Evolutionary conservation across 306 rosid genomes (phyloP), one percentile per base, ranked within the genome.

Genomic region (Gillenia trifoliata): DNA sequence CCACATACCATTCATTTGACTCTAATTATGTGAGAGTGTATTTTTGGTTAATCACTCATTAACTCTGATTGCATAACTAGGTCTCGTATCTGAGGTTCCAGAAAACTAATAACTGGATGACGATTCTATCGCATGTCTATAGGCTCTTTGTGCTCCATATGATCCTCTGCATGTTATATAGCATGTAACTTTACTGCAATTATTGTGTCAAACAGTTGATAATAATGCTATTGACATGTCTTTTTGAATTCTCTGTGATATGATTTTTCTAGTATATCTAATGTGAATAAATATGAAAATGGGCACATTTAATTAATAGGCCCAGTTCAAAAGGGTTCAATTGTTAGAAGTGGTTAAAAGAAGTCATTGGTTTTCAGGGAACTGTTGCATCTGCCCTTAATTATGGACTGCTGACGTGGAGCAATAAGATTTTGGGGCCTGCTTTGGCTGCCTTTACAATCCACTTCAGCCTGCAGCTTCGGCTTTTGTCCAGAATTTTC

Each of bases 391-490:
- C 98, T 80, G 98, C 98, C 41, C 90, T 93, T 29, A 91, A 89
- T 75, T 91, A 89, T 86, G 98, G 98, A 82, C 91, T 93, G 54
- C 75, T 88, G 74, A 88, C 96, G 52, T 93, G 98, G 98, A 77
- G 92, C 88, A 93, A 88, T 79, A 93, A 88, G 80, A 87, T 93
- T 72, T 72, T 93, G 81, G 98, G 98, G 70, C 98, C 98, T 71
- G 80, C 97, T 60, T 75, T 93, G 88, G 97, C 91, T 68, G 87
- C 98, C 92, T 91, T 70, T 93, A 93, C 83, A 87, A 84, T 78
- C 98, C 98, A 64, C 93, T 93, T 80, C 98, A 93, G 75, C 98
- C 98, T 82, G 96, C 83, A 0, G 85, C 86, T 56, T 87, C 98
- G 43, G 84, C 97, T 91, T 62, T 67, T 93, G 68, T 91, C 98